A percentile compares a stretch with the other conserved stretches of the same genome.
Conservation (phyloP, 2,329 filamentous ascomycete species). For the Diaporthe ilicicola region DNA sequence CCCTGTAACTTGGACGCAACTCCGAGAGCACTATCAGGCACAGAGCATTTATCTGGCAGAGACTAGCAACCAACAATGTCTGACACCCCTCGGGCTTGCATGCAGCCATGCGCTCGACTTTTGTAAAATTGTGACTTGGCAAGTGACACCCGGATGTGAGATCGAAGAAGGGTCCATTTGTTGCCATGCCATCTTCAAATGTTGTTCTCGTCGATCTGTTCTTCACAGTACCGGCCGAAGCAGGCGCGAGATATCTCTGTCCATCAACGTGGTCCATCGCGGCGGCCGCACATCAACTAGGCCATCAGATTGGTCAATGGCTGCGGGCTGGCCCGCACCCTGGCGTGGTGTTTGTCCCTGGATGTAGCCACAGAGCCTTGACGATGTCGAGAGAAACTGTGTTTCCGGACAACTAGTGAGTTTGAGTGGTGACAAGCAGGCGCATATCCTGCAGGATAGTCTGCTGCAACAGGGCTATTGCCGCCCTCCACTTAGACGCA, state of each 20-base stretch:
- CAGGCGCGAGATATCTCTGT: not conserved
- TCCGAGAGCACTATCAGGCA: not conserved
- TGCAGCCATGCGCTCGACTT: too few species aligned
- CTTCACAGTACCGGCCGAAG: not conserved
- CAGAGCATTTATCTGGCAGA: too few species aligned
- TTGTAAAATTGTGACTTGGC: too few species aligned
- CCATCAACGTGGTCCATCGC: not conserved
- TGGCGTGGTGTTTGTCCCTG: not conserved
- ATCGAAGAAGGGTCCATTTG: not conserved
- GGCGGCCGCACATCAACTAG: not conserved
- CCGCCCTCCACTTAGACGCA: not conserved
- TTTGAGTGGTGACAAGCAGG: not conserved
- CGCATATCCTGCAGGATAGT: not conserved
- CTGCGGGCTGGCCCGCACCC: constrained; percentile 10
- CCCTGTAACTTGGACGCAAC: too few species aligned
- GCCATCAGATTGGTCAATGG: constrained; percentile 14
- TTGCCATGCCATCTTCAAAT: not conserved
- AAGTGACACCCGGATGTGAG: not conserved
- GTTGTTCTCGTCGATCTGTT: too few species aligned
- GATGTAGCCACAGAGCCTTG: not conserved
- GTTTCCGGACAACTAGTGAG: not conserved
- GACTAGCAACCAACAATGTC: too few species aligned
- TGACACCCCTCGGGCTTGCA: too few species aligned
- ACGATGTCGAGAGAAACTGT: not conserved
- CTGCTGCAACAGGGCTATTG: not conserved